A percentile compares a stretch with the other conserved stretches of the same genome.
Conservation (phyloP, 2,329 filamentous ascomycete genomes). For the Cadophora luteo-olivacea region DNA sequence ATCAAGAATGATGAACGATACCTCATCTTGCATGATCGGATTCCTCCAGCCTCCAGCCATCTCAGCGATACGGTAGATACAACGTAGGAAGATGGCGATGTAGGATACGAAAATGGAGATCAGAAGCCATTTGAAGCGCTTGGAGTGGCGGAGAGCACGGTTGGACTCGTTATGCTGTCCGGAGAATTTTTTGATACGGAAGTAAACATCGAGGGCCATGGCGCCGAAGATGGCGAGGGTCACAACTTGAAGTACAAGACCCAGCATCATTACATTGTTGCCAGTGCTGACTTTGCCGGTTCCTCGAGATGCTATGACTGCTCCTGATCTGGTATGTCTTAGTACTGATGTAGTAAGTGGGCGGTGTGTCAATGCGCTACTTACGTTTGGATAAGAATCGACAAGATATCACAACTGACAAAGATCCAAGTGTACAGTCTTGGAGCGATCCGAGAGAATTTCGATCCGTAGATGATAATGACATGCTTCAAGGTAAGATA, state of each 20-base stretch:
- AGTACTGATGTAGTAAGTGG: slow-evolving; percentile 50
- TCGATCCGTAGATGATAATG: slow-evolving; percentile 55
- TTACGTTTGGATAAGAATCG: slow-evolving; percentile 47
- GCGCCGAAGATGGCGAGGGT: slow-evolving; percentile 45
- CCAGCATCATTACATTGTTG: slow-evolving; percentile 47
- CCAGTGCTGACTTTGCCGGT: slow-evolving; percentile 46
- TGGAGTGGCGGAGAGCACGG: slow-evolving; percentile 19
- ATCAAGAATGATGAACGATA: slow-evolving; percentile 60
- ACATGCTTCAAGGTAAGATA: slow-evolving; percentile 68
- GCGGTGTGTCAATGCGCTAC: neutral
- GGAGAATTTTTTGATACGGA: slow-evolving; percentile 23
- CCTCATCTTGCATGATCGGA: slow-evolving; percentile 66
- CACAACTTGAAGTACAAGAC: slow-evolving; percentile 47
- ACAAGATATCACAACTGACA: slow-evolving; percentile 62
- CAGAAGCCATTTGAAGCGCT: slow-evolving; percentile 25
- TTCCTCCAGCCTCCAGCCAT: slow-evolving; percentile 70
- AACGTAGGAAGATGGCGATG: slow-evolving; percentile 26
- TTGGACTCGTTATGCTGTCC: slow-evolving; percentile 24
- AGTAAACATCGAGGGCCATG: slow-evolving; percentile 30
- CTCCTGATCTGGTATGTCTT: slow-evolving; percentile 57
- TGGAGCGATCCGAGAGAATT: slow-evolving; percentile 57
- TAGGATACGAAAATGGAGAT: slow-evolving; percentile 25
- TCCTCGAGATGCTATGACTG: slow-evolving; percentile 58
- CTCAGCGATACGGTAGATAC: slow-evolving; percentile 53
- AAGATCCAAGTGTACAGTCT: slow-evolving; percentile 63